Base-by-base conservation (phyloP, 164 flowering plant genomes). In the Chloranthus sessilifolius region DNA sequence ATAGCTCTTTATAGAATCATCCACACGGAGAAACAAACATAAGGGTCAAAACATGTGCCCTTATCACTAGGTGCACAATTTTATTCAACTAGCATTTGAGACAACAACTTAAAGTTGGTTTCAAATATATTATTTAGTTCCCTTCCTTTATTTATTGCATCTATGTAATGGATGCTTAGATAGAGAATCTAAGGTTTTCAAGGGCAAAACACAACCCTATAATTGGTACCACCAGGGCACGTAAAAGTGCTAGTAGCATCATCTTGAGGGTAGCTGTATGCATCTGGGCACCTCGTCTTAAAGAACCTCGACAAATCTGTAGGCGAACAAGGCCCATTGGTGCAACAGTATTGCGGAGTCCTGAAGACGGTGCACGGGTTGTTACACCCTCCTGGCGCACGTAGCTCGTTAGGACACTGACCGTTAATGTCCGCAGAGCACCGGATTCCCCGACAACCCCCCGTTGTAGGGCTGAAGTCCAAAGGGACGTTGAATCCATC, bases 401-500 rank as follows among this genome's bases (percentile, higher is more conserved):
- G 16, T n/a, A 61, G 36, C 29, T 15, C 37, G 2, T 22, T 43
- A 4, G 71, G 71, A 47, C 71, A 61, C 50, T 61, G 59, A 5
- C 55, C 55, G 15, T 60, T 61, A 10, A 66, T 51, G 17, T 56
- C 58, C 2, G 62, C 71, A 1, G 50, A 17, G 27, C 71, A 66
- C 2, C 14, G 8, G 23, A 57, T 25, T 8, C 38, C 47, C 25
- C 59, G 15, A 16, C 24, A 8, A 15, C 49, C 11, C 29, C 48
- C 39, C 11, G 25, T 19, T 2, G 47, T 50, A 12, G 70, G 61
- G 47, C 52, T 43, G 41, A 66, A 61, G 14, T 52, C 71, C 66
- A 72, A 65, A 1, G 71, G 63, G 5, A 67, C 19, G 48, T 71
- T 71, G 37, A 71, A 71, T 3, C 72, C 75, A 21, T 71, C 75